These are phyloP conservation scores for Diplodia corticola DNA, from an alignment of 2,329 filamentous ascomycete genomes.

Conservation along the genomic window DNA sequence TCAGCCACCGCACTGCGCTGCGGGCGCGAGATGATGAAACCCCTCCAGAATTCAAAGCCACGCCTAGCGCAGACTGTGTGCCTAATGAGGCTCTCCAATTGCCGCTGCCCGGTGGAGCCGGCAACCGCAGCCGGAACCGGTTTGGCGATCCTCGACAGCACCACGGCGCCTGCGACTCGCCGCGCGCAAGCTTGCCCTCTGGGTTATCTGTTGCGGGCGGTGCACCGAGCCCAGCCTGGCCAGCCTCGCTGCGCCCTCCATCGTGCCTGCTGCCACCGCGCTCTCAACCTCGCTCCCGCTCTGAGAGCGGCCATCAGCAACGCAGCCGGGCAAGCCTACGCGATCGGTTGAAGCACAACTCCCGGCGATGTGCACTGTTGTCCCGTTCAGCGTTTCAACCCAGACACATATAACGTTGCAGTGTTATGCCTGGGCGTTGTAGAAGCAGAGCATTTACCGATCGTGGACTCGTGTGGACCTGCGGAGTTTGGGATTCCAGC, in stretches of 20 bases:
- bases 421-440: too few species aligned
- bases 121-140: constrained; percentile 4
- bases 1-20: constrained; percentile 4
- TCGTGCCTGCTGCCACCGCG: not conserved
- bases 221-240: not conserved
- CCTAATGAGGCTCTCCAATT: constrained; percentile 15
- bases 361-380: not conserved
- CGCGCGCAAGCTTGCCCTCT: constrained; percentile 13
- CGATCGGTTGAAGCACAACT: not conserved
- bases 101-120: constrained; percentile 1
- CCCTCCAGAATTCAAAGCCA: constrained; percentile 15
- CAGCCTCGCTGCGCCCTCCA: not conserved
- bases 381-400: not conserved
- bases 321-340: not conserved
- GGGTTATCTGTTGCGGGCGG: not conserved
- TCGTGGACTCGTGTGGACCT: too few species aligned
- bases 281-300: not conserved
- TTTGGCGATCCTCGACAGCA: not conserved
- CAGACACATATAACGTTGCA: too few species aligned
- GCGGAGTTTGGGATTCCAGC: too few species aligned
- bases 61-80: constrained; percentile 11
- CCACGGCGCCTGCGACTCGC: not conserved
- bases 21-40: constrained; percentile 16
- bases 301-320: not conserved
- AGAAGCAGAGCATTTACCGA: too few species aligned